Base-by-base conservation (phyloP, 768 basidiomycete genomes). In the Zangia roseola region DNA sequence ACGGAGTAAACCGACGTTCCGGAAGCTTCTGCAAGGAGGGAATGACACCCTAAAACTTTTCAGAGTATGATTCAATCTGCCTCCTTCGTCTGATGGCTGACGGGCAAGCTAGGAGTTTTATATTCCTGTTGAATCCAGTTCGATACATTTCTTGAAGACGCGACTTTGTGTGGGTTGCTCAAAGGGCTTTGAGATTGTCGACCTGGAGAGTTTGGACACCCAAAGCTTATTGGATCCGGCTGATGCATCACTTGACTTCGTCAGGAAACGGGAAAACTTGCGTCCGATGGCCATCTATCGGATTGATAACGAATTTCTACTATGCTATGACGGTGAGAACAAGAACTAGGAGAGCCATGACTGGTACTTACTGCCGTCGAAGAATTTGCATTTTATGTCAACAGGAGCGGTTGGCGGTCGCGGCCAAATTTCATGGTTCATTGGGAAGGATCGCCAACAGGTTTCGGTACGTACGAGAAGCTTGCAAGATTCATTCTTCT, bases 381-480 rank as follows among this genome's bases (percentile, higher is more conserved):
- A 97, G 97, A 98, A 71, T 99, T 97, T 65, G 97, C 97, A 0
- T 98, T 99, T 66, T 98, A 97, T 68, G 94, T 99, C 56, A 95
- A 98, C 70, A 92, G 91, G 74, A 94, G 86, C 53, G 97, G 97
- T 3, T 88, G 92, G 74, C 77, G 93, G 52, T 91, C 94, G 41
- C 76, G 91, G 44, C 87, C 82, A 54, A 85, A 91, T 49, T 98
- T 97, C 75, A 91, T 94, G 80, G 91, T 98, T 13, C 79, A 90
- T 55, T 99, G 97, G 97, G 95, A 98, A 69, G 97, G 97, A 9
- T 77, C 76, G 37, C 97, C 97, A 0, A 91, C 91, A 6, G 87
- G 88, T 31, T 98, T 99, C 61, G 97, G 95, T 97, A 65, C 62
- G 91, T 72, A 3, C n/a, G 23, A 25, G 26, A 30, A 17, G 26